Base-by-base conservation (phyloP, 2,329 filamentous ascomycete genomes). In the Talaromyces sp. region DNA sequence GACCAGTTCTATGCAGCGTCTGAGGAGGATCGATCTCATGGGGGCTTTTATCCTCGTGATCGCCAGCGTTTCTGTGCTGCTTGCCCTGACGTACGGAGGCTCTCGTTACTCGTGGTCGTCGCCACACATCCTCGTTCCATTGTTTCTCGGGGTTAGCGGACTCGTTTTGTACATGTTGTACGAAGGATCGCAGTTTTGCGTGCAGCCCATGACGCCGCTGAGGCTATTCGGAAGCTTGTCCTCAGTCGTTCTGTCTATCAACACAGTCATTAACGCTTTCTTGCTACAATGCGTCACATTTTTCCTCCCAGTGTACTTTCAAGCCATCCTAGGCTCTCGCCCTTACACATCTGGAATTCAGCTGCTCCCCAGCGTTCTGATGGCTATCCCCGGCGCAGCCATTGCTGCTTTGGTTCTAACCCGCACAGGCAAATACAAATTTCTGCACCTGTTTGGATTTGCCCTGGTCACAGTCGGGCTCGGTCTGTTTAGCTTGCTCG, bases 271-370 rank as follows among this genome's bases (percentile, higher is more conserved):
- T 62, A 90, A 96, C 72, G 88, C 87, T 48, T 84, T 88, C 65
- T 85, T 89, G 64, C 93, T 92, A 78, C 91, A 93, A 68, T 84
- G 88, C 0, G 85, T 83, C 29, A 85, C 83, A 62, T 94, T 92
- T 79, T 95, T 89, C 76, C 80, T 94, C 3, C 91, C 91, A 0
- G 81, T 96, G 1, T 96, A 95, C 78, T 93, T 91, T 75, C 91
- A 95, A 74, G 83, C 87, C 56, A 86, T 90, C 56, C 80, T 90
- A 46, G 83, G 88, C 55, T 85, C 85, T 2, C 81, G 82, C 0
- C 87, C 90, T 0, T 82, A 92, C 31, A 77, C 88, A 32, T 89
- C 86, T 1, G 90, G 90, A 54, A 85, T 92, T 53, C 91, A 90
- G 68, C 72, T 91, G 11, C 80, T 94, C 14, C 87, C 90, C 0